A percentile compares a stretch with the other conserved stretches of the same genome.
phyloP scores from a whole-genome alignment of 257 asterid species.

The Gentiana macrophylla region DNA sequence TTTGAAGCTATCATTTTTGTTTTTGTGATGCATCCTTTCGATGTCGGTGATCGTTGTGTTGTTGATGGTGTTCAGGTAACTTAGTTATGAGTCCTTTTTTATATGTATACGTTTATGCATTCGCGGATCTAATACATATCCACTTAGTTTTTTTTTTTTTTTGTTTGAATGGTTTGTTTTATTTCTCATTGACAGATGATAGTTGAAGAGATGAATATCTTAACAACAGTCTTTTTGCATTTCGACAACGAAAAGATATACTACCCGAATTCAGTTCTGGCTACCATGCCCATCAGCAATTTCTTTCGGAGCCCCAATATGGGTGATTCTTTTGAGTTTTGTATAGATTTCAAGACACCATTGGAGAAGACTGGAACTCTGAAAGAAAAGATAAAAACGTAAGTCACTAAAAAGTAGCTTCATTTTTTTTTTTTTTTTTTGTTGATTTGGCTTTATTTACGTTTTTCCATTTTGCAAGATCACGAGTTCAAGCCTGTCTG shows the following conservation, averaged over 20 bases:
- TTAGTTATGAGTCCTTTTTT: not conserved
- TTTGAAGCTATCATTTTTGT: conserved; percentile 78
- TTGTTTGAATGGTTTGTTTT: not conserved
- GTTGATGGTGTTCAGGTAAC: conserved; percentile 74
- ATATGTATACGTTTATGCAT: no score
- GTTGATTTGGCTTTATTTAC: no score
- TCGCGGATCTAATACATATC: not conserved
- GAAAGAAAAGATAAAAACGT: conserved; percentile 58
- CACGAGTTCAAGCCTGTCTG: no score
- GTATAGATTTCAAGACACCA: conserved; percentile 63
- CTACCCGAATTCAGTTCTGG: conserved; percentile 73
- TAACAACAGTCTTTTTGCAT: conserved; percentile 57
- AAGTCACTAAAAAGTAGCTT: conserved; percentile 11
- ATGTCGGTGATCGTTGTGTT: conserved; percentile 85
- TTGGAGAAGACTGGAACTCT: conserved; percentile 60
- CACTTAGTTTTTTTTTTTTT: not conserved
- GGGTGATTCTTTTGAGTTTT: conserved; percentile 71
- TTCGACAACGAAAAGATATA: conserved; percentile 56
- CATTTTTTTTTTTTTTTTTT: no score
- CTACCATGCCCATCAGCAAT: conserved; percentile 76
- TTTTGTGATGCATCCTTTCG: conserved; percentile 85
- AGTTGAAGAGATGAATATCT: conserved; percentile 87
- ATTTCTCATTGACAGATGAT: conserved; percentile 40
- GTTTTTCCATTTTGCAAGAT: no score
- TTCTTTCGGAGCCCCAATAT: conserved; percentile 87